Evolutionary conservation across 805 yeast species (phyloP), one percentile per base, ranked within the genome.

Genomic region (Ogataea zsoltii): DNA sequence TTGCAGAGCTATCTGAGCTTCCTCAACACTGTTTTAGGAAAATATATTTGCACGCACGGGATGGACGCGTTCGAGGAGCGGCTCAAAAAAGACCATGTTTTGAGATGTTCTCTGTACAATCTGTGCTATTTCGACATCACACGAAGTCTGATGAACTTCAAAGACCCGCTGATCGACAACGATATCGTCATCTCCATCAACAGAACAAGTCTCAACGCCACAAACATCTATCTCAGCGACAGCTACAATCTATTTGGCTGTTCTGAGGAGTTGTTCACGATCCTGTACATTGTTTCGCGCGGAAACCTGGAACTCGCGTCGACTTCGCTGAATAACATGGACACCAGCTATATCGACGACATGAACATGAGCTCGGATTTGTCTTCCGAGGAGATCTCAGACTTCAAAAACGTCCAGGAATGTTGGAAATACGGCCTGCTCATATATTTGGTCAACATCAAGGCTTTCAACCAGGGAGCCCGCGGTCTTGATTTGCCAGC

Each of bases 221-320:
- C 34, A 16, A 37, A 37, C 31, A 28, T 37, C 15, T 37, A 37
- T 12, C 16, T 42, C 17, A 46, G 50, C 32, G 46, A 46, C 18
- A 42, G 50, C 23, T 46, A 46, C 25, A 42, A 42, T 38, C 41
- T 46, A 7, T 42, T 42, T 42, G 50, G 50, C 11, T 46, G 50
- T 33, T 46, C 50, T 3, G 45, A 41, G 16, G 46, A 46, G 14
- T 25, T 42, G 4, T 46, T 46, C 32, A 46, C 44, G 5, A 38
- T 42, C 6, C 19, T 46, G 31, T 42, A 42, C 33, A 42, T 46
- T 25, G 38, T 36, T 11, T 46, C 50, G 9, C 42, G 50, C 1
- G 50, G 50, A 28, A 42, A 42, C n/a, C n/a, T 39, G 7, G 25
- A 26, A 6, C 44, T 42, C n/a, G 50, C 50, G n/a, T 26, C 13